Base-by-base conservation (phyloP, 2,329 filamentous ascomycete genomes). In the Geosmithia putterillii region DNA sequence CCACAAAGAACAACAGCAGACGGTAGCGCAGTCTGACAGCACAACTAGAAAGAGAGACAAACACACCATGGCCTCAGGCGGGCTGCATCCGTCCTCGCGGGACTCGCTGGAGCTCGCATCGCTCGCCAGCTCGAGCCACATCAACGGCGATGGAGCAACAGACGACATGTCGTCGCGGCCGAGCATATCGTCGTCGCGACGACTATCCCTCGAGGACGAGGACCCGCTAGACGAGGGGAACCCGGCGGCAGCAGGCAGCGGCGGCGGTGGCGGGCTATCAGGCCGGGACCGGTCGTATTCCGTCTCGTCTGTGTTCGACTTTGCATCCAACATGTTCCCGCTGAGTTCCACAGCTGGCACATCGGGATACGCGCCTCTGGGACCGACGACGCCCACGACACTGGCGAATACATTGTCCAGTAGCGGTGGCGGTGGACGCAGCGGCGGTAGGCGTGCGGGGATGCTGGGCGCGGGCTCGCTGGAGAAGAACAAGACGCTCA, bases 31-130 rank as follows among this genome's bases (percentile, higher is more conserved):
- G n/a, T n/a, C n/a, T n/a, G n/a, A n/a, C 9, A 23, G 22, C 10
- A 23, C 15, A 40, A 40, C 4, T 22, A 40, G 4, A 17, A 25
- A 17, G 38, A 8, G 23, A 22, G 17, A 35, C 14, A 25, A 42
- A 20, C 8, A 9, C 25, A 42, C 4, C 18, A 40, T 40, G 36
- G 8, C 42, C 8, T 36, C 25, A 17, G 32, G 66, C 50, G 59
- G 64, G 50, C 63, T 67, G 10, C 20, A 19, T 8, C 37, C 20
- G 17, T 20, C 18, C 49, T 62, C 78, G 48, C 86, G 92, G 66
- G 92, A 98, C 72, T 96, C 90, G 40, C 79, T 98, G 57, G 92
- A 98, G 69, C 83, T 98, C 46, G 92, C 89, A 47, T 95, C 89
- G 43, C 79, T 98, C 50, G 92, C 90, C 47, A 94, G 87, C 48